Evolutionary conservation across 1,139 yeast genomes (phyloP).

Genomic region (Geotrichum restrictum): DNA sequence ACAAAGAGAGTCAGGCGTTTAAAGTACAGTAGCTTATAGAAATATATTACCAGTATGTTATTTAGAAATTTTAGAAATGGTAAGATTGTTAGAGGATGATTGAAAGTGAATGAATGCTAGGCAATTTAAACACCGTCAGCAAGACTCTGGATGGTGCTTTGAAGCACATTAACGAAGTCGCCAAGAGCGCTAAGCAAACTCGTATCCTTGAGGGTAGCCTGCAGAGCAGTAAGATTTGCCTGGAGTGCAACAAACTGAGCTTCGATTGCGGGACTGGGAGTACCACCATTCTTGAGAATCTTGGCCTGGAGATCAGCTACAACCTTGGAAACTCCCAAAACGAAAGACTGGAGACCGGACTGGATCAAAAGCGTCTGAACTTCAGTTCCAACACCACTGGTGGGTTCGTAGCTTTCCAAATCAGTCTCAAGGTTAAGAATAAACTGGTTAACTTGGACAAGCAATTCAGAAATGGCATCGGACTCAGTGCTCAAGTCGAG

Average conservation of each 20-base stretch:
- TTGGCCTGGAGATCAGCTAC: background rate
- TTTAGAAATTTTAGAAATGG: no score
- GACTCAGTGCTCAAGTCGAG: background rate
- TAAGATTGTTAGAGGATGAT: no score
- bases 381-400: slow-evolving; percentile 3
- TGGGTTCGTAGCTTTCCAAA: background rate
- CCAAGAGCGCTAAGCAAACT: background rate
- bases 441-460: slow-evolving; percentile 2
- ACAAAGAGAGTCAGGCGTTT: no score
- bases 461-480: background rate
- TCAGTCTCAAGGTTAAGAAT: background rate
- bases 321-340: slow-evolving; percentile 1
- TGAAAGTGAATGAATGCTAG: no score
- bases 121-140: no score
- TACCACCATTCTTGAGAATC: background rate
- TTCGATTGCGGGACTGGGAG: background rate
- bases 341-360: background rate
- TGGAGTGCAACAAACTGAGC: slow-evolving; percentile 2
- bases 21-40: no score
- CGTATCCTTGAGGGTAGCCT: background rate
- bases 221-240: background rate
- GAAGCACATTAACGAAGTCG: no score
- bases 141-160: no score
- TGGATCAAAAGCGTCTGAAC: slow-evolving; percentile 1
- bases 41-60: no score